Conservation (phyloP, 495 filamentous ascomycete genomes). For the Aspergillus campestris region DNA sequence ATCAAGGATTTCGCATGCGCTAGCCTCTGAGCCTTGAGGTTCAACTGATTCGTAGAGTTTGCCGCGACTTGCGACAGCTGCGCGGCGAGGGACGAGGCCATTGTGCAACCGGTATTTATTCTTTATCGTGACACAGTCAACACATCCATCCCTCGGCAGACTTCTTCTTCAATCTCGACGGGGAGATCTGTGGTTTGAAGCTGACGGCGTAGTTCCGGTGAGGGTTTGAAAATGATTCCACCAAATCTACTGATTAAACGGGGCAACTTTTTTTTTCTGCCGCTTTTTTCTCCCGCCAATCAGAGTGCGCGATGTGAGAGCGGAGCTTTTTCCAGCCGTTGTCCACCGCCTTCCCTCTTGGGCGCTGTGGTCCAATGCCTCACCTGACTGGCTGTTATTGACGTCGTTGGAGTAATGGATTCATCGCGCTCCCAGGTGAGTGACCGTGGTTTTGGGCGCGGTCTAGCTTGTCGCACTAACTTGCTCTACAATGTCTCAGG, state of each 20-base stretch:
- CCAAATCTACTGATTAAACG: background rate
- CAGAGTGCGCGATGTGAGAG: constrained; percentile 15
- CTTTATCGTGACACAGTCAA: constrained; percentile 10
- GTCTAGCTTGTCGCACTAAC: background rate
- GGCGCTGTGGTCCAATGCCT: constrained; percentile 2
- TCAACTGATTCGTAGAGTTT: constrained; percentile 67
- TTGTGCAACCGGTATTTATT: constrained; percentile 27
- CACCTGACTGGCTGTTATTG: background rate
- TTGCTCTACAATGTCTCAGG: constrained; percentile 13
- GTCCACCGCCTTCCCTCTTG: background rate
- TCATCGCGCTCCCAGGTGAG: constrained; percentile 29
- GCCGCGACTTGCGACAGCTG: constrained; percentile 75
- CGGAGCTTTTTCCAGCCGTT: constrained; percentile 18
- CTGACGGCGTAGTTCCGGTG: constrained; percentile 1
- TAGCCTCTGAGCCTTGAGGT: constrained; percentile 81
- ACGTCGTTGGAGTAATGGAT: constrained; percentile 29
- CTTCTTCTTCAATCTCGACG: background rate
- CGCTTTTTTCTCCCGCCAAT: constrained; percentile 12
- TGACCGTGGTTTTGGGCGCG: background rate
- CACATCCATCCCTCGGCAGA: constrained; percentile 16
- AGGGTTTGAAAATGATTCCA: constrained; percentile 7
- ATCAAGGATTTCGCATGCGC: constrained; percentile 87
- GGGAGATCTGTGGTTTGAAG: background rate
- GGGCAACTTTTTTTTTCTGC: constrained; percentile 30
- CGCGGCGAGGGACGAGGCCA: constrained; percentile 70